phyloP scores from a whole-genome alignment of 2,329 filamentous ascomycete species.

The Lasiodiplodia hormozganensis region DNA sequence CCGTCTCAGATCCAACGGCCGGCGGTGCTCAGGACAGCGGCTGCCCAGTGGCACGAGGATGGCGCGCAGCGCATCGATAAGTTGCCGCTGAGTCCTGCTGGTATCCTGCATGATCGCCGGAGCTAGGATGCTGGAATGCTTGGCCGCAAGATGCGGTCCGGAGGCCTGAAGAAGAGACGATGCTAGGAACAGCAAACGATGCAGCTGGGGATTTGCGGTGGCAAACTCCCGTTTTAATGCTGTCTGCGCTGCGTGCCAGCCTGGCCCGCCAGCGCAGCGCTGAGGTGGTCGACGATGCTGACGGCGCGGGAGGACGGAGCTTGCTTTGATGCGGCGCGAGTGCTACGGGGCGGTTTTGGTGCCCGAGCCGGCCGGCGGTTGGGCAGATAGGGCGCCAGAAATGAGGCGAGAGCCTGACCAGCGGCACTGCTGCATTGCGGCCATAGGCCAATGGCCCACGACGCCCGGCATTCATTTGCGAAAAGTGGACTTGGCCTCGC shows the following conservation, averaged over 20 bases:
- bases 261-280: slow-evolving; percentile 25
- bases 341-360: slow-evolving; percentile 11
- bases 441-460: slow-evolving; percentile 19
- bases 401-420: slow-evolving; percentile 26
- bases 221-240: slow-evolving; percentile 27
- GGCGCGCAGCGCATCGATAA: slow-evolving; percentile 18
- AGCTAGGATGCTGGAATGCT: not conserved
- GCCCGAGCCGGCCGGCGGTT: slow-evolving; percentile 25
- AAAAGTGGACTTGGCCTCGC: slow-evolving; percentile 25
- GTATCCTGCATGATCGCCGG: slow-evolving; percentile 16
- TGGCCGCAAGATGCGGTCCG: slow-evolving; percentile 10
- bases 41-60: slow-evolving; percentile 8
- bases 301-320: slow-evolving; percentile 18
- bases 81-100: slow-evolving; percentile 5
- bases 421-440: slow-evolving; percentile 4
- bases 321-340: slow-evolving; percentile 14
- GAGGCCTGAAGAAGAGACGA: slow-evolving; percentile 18
- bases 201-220: slow-evolving; percentile 27
- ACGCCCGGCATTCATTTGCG: slow-evolving; percentile 24
- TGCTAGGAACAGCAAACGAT: slow-evolving; percentile 17
- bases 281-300: slow-evolving; percentile 22
- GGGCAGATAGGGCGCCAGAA: slow-evolving; percentile 23
- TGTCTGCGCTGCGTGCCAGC: not conserved
- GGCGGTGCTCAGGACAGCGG: slow-evolving; percentile 4
- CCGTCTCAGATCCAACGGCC: slow-evolving; percentile 21